phyloP scores from a whole-genome alignment of 1,284 basidiomycete genomes.

The Pyrrhoderma noxium region DNA sequence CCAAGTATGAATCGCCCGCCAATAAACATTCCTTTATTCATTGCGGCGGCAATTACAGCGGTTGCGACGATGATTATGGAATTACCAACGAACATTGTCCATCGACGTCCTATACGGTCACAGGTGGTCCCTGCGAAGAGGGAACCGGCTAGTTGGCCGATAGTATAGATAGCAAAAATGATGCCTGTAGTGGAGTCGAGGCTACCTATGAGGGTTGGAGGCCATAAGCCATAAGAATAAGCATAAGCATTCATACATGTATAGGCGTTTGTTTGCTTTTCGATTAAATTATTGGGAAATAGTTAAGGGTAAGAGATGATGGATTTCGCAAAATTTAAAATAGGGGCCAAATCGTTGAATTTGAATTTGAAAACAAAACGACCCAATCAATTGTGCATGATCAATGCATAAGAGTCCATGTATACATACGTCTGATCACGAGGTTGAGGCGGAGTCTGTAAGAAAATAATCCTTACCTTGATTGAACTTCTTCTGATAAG shows the following conservation, averaged over 20 bases:
- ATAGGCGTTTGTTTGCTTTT: too few species aligned
- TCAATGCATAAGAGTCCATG: too few species aligned
- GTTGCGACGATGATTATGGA: conserved; percentile 18
- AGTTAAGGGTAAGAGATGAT: too few species aligned
- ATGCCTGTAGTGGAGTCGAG: conserved; percentile 19
- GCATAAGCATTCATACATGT: too few species aligned
- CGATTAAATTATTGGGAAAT: too few species aligned
- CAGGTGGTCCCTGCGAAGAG: conserved; percentile 20
- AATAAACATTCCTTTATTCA: conserved; percentile 20
- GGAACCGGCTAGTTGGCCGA: conserved; percentile 21
- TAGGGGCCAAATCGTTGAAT: too few species aligned
- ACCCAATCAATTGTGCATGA: too few species aligned
- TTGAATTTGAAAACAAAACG: too few species aligned
- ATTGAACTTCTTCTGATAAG: conserved; percentile 7
- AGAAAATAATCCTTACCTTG: too few species aligned
- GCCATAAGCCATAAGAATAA: background rate
- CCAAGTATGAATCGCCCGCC: conserved; percentile 30
- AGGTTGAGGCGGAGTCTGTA: too few species aligned
- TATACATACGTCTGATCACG: too few species aligned
- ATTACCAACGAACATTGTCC: conserved; percentile 25
- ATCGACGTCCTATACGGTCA: conserved; percentile 27
- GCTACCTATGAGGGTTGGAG: background rate
- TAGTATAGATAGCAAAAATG: conserved; percentile 22
- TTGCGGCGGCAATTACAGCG: conserved; percentile 26
- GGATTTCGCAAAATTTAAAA: too few species aligned